Percentiles rank a stretch among this genome's conserved stretches.
phyloP scores from a whole-genome alignment of 768 basidiomycete species.

The Polyporus arcularius region DNA sequence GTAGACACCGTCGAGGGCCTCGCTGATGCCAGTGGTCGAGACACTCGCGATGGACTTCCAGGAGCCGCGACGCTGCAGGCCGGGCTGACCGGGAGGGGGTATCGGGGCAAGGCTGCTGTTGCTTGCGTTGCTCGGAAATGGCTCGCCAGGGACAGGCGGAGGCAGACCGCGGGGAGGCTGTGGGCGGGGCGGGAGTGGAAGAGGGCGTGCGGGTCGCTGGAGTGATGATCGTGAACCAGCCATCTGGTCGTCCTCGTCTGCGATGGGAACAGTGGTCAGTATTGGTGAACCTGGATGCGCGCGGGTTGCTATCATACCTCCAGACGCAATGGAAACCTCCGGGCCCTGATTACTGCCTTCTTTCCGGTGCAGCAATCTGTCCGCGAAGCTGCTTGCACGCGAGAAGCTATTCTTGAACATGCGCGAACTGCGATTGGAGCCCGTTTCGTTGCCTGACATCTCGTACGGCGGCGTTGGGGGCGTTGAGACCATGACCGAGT shows the following conservation, averaged over 20 bases:
- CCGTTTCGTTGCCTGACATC: conserved; percentile 28
- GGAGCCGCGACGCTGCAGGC: conserved; percentile 13
- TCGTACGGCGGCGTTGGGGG: conserved; percentile 50
- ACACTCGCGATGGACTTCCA: conserved; percentile 20
- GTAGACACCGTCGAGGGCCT: conserved; percentile 62
- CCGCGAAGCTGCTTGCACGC: conserved; percentile 28
- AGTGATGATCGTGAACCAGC: conserved; percentile 3
- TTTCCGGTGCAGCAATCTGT: conserved; percentile 26
- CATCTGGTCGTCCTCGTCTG: conserved; percentile 18
- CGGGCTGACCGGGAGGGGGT: conserved; percentile 8
- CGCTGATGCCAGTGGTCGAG: conserved; percentile 31
- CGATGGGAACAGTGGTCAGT: neutral
- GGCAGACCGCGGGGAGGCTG: conserved; percentile 13
- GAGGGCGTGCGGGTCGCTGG: conserved; percentile 16
- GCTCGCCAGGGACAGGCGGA: conserved; percentile 11
- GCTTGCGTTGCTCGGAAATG: neutral
- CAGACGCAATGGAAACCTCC: conserved; percentile 19
- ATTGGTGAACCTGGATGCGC: neutral
- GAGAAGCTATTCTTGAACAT: conserved; percentile 29
- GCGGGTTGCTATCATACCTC: conserved; percentile 1
- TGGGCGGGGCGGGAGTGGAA: conserved; percentile 14
- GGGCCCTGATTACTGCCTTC: conserved; percentile 18
- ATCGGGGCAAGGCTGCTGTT: conserved; percentile 6
- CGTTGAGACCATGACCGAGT: conserved; percentile 60
- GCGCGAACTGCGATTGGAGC: conserved; percentile 36